Evolutionary conservation across 805 yeast species (phyloP).

Genomic region (Kuraishia molischiana): DNA sequence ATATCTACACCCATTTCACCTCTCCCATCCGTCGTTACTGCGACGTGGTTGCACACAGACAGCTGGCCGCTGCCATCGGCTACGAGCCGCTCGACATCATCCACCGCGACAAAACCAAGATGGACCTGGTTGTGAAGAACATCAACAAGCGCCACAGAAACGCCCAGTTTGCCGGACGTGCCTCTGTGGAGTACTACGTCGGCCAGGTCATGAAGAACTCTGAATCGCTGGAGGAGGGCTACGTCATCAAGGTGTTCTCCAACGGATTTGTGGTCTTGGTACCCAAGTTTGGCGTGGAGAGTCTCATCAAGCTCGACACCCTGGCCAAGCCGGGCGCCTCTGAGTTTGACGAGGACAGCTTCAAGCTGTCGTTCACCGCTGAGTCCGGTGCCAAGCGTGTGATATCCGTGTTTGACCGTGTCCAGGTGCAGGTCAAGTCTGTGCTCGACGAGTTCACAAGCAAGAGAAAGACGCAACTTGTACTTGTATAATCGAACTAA

Average conservation of each 20-base stretch:
- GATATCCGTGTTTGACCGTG: conserved; percentile 68
- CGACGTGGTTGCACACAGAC: conserved; percentile 96
- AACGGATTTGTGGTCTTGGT: conserved; percentile 93
- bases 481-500: conserved; percentile 41
- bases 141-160: conserved; percentile 92
- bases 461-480: conserved; percentile 81
- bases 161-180: conserved; percentile 98
- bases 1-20: conserved; percentile 96
- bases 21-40: conserved; percentile 98
- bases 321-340: conserved; percentile 57
- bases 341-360: conserved; percentile 69
- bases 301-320: conserved; percentile 74
- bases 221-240: conserved; percentile 78
- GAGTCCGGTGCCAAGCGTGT: conserved; percentile 29
- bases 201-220: conserved; percentile 93
- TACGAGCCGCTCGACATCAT: conserved; percentile 75
- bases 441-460: conserved; percentile 82
- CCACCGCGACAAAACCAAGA: conserved; percentile 82
- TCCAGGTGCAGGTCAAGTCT: conserved; percentile 73
- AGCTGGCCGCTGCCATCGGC: conserved; percentile 95
- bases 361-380: conserved; percentile 46
- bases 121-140: conserved; percentile 82
- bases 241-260: conserved; percentile 82
- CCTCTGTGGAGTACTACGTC: conserved; percentile 93
- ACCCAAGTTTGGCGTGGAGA: conserved; percentile 94